Conservation (phyloP, 257 asterid species). For the Gardenia jasminoides region DNA sequence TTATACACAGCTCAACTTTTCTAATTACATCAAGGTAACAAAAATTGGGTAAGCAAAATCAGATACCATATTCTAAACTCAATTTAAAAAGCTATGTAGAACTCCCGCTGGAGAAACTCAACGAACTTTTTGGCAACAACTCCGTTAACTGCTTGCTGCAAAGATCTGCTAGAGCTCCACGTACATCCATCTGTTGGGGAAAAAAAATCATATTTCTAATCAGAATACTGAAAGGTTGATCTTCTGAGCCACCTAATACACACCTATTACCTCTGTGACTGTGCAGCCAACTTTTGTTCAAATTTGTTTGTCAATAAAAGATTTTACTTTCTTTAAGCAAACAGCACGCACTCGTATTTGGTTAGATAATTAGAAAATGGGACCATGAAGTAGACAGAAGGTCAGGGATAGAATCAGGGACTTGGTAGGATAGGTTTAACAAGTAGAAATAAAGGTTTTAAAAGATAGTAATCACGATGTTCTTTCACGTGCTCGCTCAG, state of each 20-base stretch:
- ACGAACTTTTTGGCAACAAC: slow-evolving; percentile 38
- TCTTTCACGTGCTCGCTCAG: background rate
- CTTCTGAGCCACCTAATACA: slow-evolving; percentile 1
- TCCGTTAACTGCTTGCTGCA: slow-evolving; percentile 68
- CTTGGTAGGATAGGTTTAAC: background rate
- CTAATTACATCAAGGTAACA: background rate
- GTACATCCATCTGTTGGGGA: slow-evolving; percentile 77
- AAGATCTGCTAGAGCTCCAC: slow-evolving; percentile 85
- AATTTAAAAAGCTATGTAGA: background rate
- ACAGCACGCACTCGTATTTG: background rate
- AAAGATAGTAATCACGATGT: background rate
- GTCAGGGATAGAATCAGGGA: background rate
- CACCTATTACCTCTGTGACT: background rate
- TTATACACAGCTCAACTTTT: background rate
- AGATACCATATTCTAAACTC: background rate
- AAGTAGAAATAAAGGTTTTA: background rate
- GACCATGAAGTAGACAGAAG: background rate
- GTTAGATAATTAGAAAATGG: background rate
- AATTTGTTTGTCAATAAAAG: background rate
- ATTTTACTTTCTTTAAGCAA: too few species aligned
- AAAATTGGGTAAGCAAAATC: background rate
- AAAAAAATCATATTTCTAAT: background rate
- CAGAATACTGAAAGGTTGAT: background rate
- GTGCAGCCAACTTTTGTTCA: background rate
- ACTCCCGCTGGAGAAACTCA: background rate